Evolutionary conservation across 768 basidiomycete species (phyloP), one percentile per base, ranked within the genome.

Genomic region (Suillus paluster): DNA sequence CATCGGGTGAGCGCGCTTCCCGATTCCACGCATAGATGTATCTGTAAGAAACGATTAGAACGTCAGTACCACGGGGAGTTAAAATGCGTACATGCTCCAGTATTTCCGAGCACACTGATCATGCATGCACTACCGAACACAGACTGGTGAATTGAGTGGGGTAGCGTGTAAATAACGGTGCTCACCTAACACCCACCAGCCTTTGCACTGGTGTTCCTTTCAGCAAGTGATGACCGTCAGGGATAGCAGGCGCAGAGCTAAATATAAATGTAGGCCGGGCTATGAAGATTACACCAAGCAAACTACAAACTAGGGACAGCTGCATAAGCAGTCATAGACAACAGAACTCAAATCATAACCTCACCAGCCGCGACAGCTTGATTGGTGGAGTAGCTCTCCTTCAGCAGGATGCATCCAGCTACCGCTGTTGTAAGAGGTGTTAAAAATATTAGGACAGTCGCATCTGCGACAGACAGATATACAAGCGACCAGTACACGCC

Each of bases 191-290:
- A 3, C 89, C 89, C 6, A 81, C 64, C 46, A 92, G 69, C 53
- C 92, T 74, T 69, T 79, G 73, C 21, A 59, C 67, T 15, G 67
- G 72, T 5, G 65, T 76, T 15, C 54, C 75, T 30, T 64, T 63
- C 9, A 60, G 57, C 10, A 41, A 21, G n/a, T 36, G 59, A 19
- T 17, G 55, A 19, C 59, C 61, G 17, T 19, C 57, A n/a, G 56
- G 33, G 49, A 38, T 52, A 34, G 62, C 57, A 58, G 63, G 59
- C 3, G 63, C 55, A 57, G 63, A 60, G 2, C 88, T 89, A 67
- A 97, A 95, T 8, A 97, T 66, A 54, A 87, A 86, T 1, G 81
- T 76, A 0, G 94, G 95, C 38, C 92, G 81, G 9, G 94, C 91
- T 52, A 97, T 93, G 10, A 95, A 79, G 17, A 95, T 71, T 9